A percentile compares a stretch with the other conserved stretches of the same genome.
These are phyloP conservation scores for Leccinum arenicola DNA, from an alignment of 768 basidiomycete genomes.

Conservation along the genomic window DNA sequence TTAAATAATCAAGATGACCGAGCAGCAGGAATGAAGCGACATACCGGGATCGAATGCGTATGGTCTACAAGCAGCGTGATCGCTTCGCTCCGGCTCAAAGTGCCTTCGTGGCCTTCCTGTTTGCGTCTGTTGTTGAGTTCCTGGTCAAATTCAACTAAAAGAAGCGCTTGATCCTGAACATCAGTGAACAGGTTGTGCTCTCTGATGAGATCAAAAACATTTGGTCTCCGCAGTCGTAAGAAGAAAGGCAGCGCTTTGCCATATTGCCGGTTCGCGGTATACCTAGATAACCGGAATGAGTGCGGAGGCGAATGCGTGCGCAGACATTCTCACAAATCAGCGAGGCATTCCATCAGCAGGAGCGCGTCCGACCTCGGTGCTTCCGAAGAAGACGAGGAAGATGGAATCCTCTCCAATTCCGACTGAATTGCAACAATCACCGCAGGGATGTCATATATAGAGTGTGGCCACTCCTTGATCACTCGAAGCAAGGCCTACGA, in stretches of 20 bases:
- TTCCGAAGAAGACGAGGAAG: slow-evolving; percentile 46
- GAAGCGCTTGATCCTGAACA: slow-evolving; percentile 88
- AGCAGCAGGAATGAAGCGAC: slow-evolving; percentile 21
- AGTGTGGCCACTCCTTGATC: slow-evolving; percentile 85
- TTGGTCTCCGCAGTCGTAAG: slow-evolving; percentile 78
- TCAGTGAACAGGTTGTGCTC: slow-evolving; percentile 94
- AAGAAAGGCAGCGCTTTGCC: slow-evolving; percentile 92
- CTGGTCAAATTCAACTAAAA: slow-evolving; percentile 93
- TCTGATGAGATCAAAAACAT: slow-evolving; percentile 92
- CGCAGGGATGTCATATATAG: slow-evolving; percentile 84
- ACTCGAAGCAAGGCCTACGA: slow-evolving; percentile 69
- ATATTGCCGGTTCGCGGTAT: slow-evolving; percentile 84
- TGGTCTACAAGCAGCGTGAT: slow-evolving; percentile 89
- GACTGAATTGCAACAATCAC: slow-evolving; percentile 88
- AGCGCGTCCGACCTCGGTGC: slow-evolving; percentile 45
- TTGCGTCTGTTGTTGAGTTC: slow-evolving; percentile 68
- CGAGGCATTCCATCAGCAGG: slow-evolving; percentile 90
- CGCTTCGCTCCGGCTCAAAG: slow-evolving; percentile 62
- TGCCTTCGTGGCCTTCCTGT: slow-evolving; percentile 38
- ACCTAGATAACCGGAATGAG: slow-evolving; percentile 44
- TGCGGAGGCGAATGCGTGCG: neutral
- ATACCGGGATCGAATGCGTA: slow-evolving; percentile 91
- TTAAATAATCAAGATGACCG: neutral
- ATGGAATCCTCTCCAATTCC: slow-evolving; percentile 65
- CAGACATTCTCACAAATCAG: slow-evolving; percentile 65